Percentiles rank a stretch among this genome's conserved stretches.
Evolutionary conservation across 345 rosid species (phyloP).

Genomic region (Gossypium bickii): DNA sequence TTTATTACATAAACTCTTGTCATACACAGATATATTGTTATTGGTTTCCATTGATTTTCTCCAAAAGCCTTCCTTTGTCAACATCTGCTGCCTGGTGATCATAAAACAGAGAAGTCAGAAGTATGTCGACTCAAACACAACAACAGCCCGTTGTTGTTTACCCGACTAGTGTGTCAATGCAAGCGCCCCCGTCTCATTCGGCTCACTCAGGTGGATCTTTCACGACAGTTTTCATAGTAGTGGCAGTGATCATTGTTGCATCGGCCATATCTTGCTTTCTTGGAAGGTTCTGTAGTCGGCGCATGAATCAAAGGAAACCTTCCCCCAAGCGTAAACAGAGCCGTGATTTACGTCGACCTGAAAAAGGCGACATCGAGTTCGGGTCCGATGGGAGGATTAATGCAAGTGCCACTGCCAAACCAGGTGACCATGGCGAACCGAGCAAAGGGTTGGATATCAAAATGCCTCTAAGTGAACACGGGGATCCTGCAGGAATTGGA

Average conservation of each 20-base stretch:
- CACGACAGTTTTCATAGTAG: constrained; percentile 49
- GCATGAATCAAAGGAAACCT: not conserved
- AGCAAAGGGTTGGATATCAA: constrained; percentile 14
- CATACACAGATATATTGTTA: constrained; percentile 26
- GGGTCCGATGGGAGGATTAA: constrained; percentile 38
- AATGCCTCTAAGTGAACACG: not conserved
- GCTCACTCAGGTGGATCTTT: constrained; percentile 51
- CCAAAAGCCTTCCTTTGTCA: constrained; percentile 25
- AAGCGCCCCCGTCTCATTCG: constrained; percentile 24
- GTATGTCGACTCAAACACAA: constrained; percentile 19
- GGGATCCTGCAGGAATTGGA: too few species aligned
- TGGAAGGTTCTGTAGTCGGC: constrained; percentile 46
- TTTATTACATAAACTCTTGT: not conserved
- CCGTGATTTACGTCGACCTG: constrained; percentile 11
- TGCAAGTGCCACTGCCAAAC: constrained; percentile 12
- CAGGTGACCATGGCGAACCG: constrained; percentile 9
- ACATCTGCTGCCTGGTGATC: constrained; percentile 26
- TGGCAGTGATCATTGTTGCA: constrained; percentile 48
- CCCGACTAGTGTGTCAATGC: constrained; percentile 36
- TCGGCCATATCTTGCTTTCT: constrained; percentile 59
- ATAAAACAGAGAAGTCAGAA: constrained; percentile 29
- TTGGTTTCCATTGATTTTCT: constrained; percentile 23
- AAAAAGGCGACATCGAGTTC: constrained; percentile 35
- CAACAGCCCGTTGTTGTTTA: constrained; percentile 29
- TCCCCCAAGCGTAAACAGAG: constrained; percentile 7